A percentile compares a stretch with the other conserved stretches of the same genome.
Evolutionary conservation across 2,329 filamentous ascomycete genomes (phyloP).

Genomic region (Raffaelea deltoideospora): DNA sequence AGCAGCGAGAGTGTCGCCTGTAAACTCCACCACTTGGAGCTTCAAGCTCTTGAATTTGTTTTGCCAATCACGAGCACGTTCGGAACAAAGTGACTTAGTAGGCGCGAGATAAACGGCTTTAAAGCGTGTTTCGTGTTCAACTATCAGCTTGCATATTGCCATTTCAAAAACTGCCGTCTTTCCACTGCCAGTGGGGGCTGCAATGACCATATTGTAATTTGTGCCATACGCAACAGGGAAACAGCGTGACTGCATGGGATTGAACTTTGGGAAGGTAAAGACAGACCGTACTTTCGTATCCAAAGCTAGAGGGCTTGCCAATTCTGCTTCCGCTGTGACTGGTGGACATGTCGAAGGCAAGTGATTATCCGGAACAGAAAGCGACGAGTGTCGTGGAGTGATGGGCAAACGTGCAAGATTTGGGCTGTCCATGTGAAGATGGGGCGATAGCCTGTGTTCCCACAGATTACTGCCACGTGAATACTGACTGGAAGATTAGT

Average conservation of each 20-base stretch:
- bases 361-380: not conserved
- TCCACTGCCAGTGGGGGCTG: constrained; percentile 71
- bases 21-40: constrained; percentile 60
- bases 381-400: constrained; percentile 2
- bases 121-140: constrained; percentile 42
- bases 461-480: too few relatives aligned
- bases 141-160: constrained; percentile 59
- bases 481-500: too few relatives aligned
- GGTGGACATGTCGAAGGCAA: too few relatives aligned
- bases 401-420: too few relatives aligned
- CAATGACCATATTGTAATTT: constrained; percentile 63
- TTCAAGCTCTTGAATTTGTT: constrained; percentile 55
- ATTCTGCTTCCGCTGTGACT: too few relatives aligned
- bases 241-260: constrained; percentile 69
- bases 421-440: too few relatives aligned
- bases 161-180: constrained; percentile 74
- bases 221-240: constrained; percentile 51
- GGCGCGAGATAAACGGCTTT: constrained; percentile 79
- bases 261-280: constrained; percentile 64
- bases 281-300: constrained; percentile 48
- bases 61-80: constrained; percentile 64
- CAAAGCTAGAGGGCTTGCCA: constrained; percentile 36
- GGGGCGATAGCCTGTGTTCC: too few relatives aligned
- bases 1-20: constrained; percentile 58
- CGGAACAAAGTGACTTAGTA: constrained; percentile 68